Base-by-base conservation (phyloP, 2,329 filamentous ascomycete genomes). In the Juglanconis sp. region DNA sequence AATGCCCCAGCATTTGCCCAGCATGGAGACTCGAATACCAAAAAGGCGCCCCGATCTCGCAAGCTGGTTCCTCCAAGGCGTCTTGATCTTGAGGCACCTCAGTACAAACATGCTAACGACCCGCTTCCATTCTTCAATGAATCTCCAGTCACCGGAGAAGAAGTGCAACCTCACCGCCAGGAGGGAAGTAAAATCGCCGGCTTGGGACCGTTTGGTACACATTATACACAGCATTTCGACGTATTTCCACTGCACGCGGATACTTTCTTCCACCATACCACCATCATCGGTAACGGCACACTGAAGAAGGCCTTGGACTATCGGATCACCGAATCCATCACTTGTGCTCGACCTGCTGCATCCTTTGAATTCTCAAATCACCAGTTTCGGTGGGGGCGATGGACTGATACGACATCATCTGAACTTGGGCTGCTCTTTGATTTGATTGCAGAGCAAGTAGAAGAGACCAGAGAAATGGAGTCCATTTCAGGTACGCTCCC, bases 151-250 rank as follows among this genome's bases (percentile, higher is more conserved):
- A 15, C 44, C 24, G 59, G 67, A 35, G 65, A 70, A 7, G 64
- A 65, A 3, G 65, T 64, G 5, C 60, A 66, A 3, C 59, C 66
- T 13, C 50, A 56, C 4, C 58, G 67, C 3, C 61, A 65, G 53
- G 63, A 65, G n/a, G 61, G 63, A 5, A 66, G 68, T 48, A 82
- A 79, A 63, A 68, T 88, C n/a, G 65, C 69, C 10, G 84, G 85
- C 1, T 72, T 89, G 7, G 84, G 81, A 0, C 82, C 84, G 0
- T 87, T 84, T 68, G 86, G 86, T 1, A 84, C 82, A 1, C 77
- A 79, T 31, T 88, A 88, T 68, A 82, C 84, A 0, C 78, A 82
- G 38, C 80, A 88, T 66, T 89, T 89, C 63, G 84, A 87, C 50
- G 71, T 84, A 4, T 86, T 87, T 56, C 85, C 85, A 17, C 72